Percentiles rank a stretch among this genome's conserved stretches.
These are phyloP conservation scores for Serpula lacrymans DNA, from an alignment of 768 basidiomycete genomes.

Conservation along the genomic window DNA sequence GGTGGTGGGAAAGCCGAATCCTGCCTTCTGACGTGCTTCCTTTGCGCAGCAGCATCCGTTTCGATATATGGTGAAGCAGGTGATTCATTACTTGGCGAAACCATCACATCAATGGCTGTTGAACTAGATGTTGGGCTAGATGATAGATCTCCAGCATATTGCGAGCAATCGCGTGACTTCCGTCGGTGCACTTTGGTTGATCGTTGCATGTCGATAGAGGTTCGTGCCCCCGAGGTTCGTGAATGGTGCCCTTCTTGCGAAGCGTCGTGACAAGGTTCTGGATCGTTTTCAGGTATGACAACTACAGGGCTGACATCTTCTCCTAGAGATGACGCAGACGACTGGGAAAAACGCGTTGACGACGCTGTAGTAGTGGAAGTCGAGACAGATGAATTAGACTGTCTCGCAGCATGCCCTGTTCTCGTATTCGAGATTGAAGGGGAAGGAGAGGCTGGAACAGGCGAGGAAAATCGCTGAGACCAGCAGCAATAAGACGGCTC, in stretches of 20 bases:
- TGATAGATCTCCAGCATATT: too few species aligned
- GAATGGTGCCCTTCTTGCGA: constrained; percentile 3
- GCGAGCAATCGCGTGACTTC: constrained; percentile 21
- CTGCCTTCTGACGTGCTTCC: not conserved
- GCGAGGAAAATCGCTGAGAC: constrained; percentile 29
- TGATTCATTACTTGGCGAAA: too few species aligned
- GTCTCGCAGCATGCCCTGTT: constrained; percentile 16
- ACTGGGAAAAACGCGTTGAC: constrained; percentile 35
- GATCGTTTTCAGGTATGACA: too few species aligned
- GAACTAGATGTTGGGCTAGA: too few species aligned
- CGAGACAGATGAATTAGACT: constrained; percentile 30
- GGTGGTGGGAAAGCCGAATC: constrained; percentile 25
- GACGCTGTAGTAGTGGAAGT: constrained; percentile 21
- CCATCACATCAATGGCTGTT: too few species aligned
- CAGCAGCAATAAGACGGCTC: constrained; percentile 53
- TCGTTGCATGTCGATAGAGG: not conserved
- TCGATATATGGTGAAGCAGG: too few species aligned
- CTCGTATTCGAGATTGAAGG: constrained; percentile 9
- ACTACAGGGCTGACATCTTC: constrained; percentile 30
- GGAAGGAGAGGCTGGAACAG: constrained; percentile 13
- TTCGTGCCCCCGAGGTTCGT: constrained; percentile 33
- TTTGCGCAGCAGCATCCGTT: too few species aligned
- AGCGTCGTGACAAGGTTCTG: too few species aligned
- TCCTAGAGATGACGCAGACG: constrained; percentile 43
- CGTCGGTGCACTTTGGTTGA: constrained; percentile 22